Base-by-base conservation (phyloP, 1,284 basidiomycete genomes). In the Fomitopsis betulina region DNA sequence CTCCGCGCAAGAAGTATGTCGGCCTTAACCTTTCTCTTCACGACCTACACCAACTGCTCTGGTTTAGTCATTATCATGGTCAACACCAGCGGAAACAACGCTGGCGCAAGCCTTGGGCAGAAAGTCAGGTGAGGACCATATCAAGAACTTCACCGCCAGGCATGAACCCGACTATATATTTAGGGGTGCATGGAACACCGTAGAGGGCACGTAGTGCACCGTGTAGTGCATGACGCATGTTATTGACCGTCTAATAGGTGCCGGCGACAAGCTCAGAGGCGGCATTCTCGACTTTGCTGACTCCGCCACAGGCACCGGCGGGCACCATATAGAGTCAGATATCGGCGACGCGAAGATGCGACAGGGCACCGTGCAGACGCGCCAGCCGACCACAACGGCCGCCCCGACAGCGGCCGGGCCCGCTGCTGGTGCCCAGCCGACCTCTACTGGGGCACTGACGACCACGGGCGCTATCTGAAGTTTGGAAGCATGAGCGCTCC, bases 201-300 rank as follows among this genome's bases (percentile, higher is more conserved):
- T 55, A 8, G 58, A 59, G 38, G 58, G 57, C 30, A 55, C 1
- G 51, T 27, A 17, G 32, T 17, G 19, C 21, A 25, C 35, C 35
- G 4, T 12, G 9, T 9, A 37, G 35, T 3, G 35, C 3, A 2
- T 12, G 13, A 15, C 9, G 13, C 35, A 9, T 15, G 4, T 37
- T 37, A 15, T 15, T 37, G 35, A 37, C 35, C 12, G 8, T 37
- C 35, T 10, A 9, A 37, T 37, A 69, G 67, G 63, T 17, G 58
- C 66, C 42, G 66, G 68, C n/a, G 63, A 70, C 43, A 60, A 51
- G 51, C 61, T 70, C 51, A 66, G 69, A 54, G 65, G 64, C 23
- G 64, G 67, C 56, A 64, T 64, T 13, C 65, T 70, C 67, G 68
- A 70, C 62, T 70, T 70, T 30, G 66, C 66, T 52, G 69, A 70